Evolutionary conservation across 371 early-diverging fungal species (phyloP).

Genomic region (Actinomortierella ambigua): DNA sequence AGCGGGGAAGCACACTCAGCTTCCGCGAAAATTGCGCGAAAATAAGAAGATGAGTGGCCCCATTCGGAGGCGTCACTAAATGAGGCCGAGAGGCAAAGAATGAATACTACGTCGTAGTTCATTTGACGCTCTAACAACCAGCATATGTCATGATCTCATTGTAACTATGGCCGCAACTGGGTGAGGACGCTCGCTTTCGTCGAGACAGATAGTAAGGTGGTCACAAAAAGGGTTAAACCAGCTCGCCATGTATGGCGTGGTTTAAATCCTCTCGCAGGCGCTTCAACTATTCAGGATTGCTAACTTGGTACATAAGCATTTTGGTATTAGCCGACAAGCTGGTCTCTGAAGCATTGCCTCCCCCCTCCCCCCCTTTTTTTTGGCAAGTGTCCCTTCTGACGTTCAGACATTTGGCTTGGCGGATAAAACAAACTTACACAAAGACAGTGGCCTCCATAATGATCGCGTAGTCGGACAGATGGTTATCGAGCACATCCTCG

Average conservation of each 20-base stretch:
- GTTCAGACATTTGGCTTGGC: background rate
- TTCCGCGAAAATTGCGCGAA: no score
- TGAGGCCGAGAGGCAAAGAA: no score
- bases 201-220: slow-evolving; percentile 29
- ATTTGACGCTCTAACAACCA: no score
- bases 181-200: slow-evolving; percentile 32
- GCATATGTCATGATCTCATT: no score
- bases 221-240: no score
- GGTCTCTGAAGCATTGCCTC: slow-evolving; percentile 39
- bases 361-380: no score
- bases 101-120: no score
- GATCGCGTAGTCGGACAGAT: slow-evolving; percentile 28
- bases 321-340: slow-evolving; percentile 31
- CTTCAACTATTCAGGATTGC: slow-evolving; percentile 8
- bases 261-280: slow-evolving; percentile 19
- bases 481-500: slow-evolving; percentile 33
- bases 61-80: no score
- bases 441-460: slow-evolving; percentile 25
- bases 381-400: background rate
- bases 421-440: slow-evolving; percentile 23
- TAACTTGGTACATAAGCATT: slow-evolving; percentile 26
- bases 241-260: no score
- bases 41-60: no score
- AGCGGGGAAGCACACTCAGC: no score
- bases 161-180: slow-evolving; percentile 38